A percentile compares a stretch with the other conserved stretches of the same genome.
phyloP scores from a whole-genome alignment of 1,139 yeast species.

The Torulaspora globosa region DNA sequence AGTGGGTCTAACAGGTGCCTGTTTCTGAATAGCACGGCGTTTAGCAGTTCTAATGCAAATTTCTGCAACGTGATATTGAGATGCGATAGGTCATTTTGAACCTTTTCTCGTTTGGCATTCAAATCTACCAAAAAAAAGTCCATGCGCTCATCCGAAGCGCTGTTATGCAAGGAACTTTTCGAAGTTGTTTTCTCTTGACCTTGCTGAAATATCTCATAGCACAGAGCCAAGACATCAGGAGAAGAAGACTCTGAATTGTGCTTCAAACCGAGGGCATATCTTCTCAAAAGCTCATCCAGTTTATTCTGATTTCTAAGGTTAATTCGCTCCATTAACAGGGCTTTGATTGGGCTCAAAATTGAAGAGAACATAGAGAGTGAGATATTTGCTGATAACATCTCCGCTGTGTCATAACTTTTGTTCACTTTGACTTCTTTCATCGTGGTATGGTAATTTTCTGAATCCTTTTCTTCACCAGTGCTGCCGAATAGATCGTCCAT shows the following conservation, averaged over 20 bases:
- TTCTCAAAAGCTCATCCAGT: slow-evolving; percentile 70
- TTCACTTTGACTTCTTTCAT: slow-evolving; percentile 90
- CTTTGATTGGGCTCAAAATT: slow-evolving; percentile 66
- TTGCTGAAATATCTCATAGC: slow-evolving; percentile 68
- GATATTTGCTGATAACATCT: slow-evolving; percentile 64
- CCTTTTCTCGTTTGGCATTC: slow-evolving; percentile 53
- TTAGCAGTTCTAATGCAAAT: slow-evolving; percentile 72
- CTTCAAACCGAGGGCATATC: slow-evolving; percentile 73
- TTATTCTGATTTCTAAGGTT: slow-evolving; percentile 67
- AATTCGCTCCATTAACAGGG: slow-evolving; percentile 59
- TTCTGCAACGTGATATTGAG: slow-evolving; percentile 61
- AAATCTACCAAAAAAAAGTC: slow-evolving; percentile 69
- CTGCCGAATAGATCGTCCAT: slow-evolving; percentile 94
- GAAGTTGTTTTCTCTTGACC: slow-evolving; percentile 40
- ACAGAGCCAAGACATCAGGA: slow-evolving; percentile 59
- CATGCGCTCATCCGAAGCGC: slow-evolving; percentile 38
- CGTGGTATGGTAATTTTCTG: slow-evolving; percentile 80
- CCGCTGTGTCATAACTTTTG: slow-evolving; percentile 85
- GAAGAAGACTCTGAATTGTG: slow-evolving; percentile 57
- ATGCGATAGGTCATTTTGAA: slow-evolving; percentile 49
- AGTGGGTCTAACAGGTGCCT: slow-evolving; percentile 52
- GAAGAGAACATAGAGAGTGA: slow-evolving; percentile 55
- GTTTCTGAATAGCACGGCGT: slow-evolving; percentile 66
- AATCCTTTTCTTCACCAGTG: slow-evolving; percentile 92
- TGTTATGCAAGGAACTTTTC: slow-evolving; percentile 15